Percentiles rank a stretch among this genome's conserved stretches.
phyloP scores from a whole-genome alignment of 139 green algal species.

The Chlorella sp. region DNA sequence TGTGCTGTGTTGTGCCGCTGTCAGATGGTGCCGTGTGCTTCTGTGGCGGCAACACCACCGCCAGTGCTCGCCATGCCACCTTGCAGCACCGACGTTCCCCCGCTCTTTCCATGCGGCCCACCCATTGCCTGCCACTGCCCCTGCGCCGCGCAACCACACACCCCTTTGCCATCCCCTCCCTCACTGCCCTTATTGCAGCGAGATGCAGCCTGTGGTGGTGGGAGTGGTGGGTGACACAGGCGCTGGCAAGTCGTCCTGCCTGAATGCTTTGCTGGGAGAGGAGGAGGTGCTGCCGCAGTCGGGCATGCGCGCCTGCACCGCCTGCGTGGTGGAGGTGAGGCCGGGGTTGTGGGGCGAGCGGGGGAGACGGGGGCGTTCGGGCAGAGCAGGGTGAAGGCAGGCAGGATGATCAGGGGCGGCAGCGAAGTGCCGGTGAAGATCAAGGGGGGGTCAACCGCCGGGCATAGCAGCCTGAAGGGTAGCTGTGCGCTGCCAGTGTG shows the following conservation, averaged over 20 bases:
- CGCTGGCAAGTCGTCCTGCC: background rate
- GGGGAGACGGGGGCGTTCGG: too few relatives aligned
- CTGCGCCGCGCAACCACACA: background rate
- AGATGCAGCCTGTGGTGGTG: slow-evolving; percentile 15
- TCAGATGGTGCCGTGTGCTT: background rate
- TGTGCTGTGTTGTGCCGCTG: background rate
- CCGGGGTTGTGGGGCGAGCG: too few relatives aligned
- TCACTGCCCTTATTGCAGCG: background rate
- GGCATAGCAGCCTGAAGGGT: background rate
- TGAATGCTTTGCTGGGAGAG: slow-evolving; percentile 23
- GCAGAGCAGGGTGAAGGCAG: too few relatives aligned
- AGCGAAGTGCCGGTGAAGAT: too few relatives aligned
- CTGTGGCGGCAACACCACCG: too few relatives aligned
- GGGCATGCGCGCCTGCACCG: slow-evolving; percentile 26
- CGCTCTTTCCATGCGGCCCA: background rate
- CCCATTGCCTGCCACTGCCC: background rate
- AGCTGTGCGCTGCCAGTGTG: too few relatives aligned
- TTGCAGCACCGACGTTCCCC: background rate
- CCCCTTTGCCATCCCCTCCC: background rate
- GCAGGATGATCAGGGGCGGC: background rate
- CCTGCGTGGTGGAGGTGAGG: slow-evolving; percentile 21
- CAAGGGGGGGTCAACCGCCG: too few relatives aligned
- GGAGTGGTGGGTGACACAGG: slow-evolving; percentile 23
- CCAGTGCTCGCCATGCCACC: background rate
- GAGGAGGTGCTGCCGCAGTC: slow-evolving; percentile 29